Evolutionary conservation across 2,329 filamentous ascomycete species (phyloP).

Genomic region (Pseudocercospora pini-densiflorae): DNA sequence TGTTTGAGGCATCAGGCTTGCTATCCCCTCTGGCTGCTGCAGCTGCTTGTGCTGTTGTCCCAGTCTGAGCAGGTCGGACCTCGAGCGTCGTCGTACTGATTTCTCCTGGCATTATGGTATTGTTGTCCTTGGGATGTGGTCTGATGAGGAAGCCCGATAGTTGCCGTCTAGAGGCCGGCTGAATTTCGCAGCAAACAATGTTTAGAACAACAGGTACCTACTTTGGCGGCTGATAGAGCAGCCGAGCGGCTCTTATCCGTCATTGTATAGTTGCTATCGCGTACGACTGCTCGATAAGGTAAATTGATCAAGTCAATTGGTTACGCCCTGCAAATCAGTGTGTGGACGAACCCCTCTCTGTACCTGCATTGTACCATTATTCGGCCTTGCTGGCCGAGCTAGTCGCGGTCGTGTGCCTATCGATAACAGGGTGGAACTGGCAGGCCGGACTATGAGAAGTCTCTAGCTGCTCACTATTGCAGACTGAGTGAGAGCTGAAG

Average conservation of each 20-base stretch:
- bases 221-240: too few species aligned
- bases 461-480: too few species aligned
- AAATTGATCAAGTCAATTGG: not conserved
- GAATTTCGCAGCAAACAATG: too few species aligned
- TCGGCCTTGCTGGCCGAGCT: not conserved
- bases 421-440: too few species aligned
- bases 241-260: too few species aligned
- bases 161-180: not conserved
- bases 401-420: not conserved
- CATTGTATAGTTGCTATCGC: not conserved
- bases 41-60: conserved; percentile 23
- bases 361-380: not conserved
- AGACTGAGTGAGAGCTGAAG: too few species aligned
- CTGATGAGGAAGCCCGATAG: not conserved
- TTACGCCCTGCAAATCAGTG: not conserved
- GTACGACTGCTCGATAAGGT: not conserved
- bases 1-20: conserved; percentile 10
- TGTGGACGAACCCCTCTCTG: not conserved
- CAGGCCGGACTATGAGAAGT: too few species aligned
- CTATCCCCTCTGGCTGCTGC: conserved; percentile 6
- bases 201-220: too few species aligned
- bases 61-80: conserved; percentile 6
- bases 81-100: not conserved
- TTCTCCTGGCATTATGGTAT: conserved; percentile 3
- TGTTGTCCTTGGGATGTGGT: not conserved